These are phyloP conservation scores for Drosera spatulata DNA, from an alignment of 179 eudicot genomes.

Conservation along the genomic window DNA sequence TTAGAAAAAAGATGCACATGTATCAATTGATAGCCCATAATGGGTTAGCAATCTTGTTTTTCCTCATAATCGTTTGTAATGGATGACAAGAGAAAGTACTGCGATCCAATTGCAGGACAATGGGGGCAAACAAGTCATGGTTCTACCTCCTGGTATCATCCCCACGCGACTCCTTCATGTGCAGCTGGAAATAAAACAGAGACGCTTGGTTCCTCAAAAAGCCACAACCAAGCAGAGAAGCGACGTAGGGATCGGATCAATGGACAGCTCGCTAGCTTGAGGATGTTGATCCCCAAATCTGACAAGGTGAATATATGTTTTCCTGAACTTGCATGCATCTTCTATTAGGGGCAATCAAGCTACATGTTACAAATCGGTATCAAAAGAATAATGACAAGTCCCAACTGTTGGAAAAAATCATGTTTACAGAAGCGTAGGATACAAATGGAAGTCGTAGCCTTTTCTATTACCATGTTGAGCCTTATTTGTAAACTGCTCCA, in stretches of 20 bases:
- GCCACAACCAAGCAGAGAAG: conserved; percentile 43
- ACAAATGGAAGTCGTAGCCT: neutral
- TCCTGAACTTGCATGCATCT: neutral
- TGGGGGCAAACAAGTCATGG: no score
- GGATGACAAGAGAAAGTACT: no score
- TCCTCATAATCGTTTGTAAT: no score
- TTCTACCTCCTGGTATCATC: no score
- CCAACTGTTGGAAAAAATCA: neutral
- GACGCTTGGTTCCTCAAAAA: conserved; percentile 12
- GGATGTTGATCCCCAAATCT: conserved; percentile 34
- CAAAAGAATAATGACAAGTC: neutral
- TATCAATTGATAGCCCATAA: no score
- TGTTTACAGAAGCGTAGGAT: neutral
- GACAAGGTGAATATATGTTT: conserved; percentile 22
- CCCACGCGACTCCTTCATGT: no score
- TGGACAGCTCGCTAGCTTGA: conserved; percentile 31
- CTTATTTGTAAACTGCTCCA: no score
- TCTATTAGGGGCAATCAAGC: neutral
- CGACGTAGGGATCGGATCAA: conserved; percentile 37
- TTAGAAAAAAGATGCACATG: no score
- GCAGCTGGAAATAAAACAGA: no score
- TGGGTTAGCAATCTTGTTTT: no score
- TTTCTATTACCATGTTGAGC: no score
- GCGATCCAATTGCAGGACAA: no score
- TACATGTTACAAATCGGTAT: neutral